These are phyloP conservation scores for Monosporascus sp. DNA, from an alignment of 2,329 filamentous ascomycete species.

Conservation along the genomic window DNA sequence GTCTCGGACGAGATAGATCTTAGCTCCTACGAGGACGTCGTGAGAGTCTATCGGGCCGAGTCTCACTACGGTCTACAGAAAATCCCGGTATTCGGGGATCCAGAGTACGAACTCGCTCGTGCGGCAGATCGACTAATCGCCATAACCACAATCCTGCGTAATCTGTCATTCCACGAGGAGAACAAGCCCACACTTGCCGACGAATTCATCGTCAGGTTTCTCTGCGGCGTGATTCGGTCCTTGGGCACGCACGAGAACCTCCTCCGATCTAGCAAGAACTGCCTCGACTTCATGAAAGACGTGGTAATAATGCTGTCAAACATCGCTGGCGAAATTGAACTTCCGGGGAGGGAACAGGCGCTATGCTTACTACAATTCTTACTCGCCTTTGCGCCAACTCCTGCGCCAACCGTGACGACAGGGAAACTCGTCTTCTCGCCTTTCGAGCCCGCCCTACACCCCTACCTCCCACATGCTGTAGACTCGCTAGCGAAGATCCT, in stretches of 20 bases:
- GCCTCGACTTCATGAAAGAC: slow-evolving; percentile 96
- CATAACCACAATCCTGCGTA: slow-evolving; percentile 87
- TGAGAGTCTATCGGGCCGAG: slow-evolving; percentile 73
- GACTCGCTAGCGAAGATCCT: slow-evolving; percentile 89
- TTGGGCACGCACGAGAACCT: slow-evolving; percentile 87
- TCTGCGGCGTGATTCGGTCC: slow-evolving; percentile 78
- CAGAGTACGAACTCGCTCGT: slow-evolving; percentile 76
- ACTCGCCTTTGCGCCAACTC: slow-evolving; percentile 80
- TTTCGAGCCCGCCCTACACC: slow-evolving; percentile 77
- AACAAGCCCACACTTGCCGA: slow-evolving; percentile 76
- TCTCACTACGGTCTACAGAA: slow-evolving; percentile 63
- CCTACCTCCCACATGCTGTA: slow-evolving; percentile 83
- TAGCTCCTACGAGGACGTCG: slow-evolving; percentile 79
- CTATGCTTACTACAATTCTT: slow-evolving; percentile 83
- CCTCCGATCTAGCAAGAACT: slow-evolving; percentile 75
- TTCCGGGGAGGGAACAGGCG: slow-evolving; percentile 84
- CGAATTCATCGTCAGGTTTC: slow-evolving; percentile 72
- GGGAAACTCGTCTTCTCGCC: slow-evolving; percentile 68
- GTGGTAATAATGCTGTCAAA: slow-evolving; percentile 86
- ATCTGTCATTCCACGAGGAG: slow-evolving; percentile 74
- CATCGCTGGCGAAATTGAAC: slow-evolving; percentile 71
- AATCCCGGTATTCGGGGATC: slow-evolving; percentile 67
- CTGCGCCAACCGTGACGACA: slow-evolving; percentile 55
- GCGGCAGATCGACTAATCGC: slow-evolving; percentile 85
- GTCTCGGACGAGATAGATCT: slow-evolving; percentile 83